These are phyloP conservation scores for Aspergillus brunneoviolaceus DNA, from an alignment of 2,329 filamentous ascomycete species.

Conservation along the genomic window DNA sequence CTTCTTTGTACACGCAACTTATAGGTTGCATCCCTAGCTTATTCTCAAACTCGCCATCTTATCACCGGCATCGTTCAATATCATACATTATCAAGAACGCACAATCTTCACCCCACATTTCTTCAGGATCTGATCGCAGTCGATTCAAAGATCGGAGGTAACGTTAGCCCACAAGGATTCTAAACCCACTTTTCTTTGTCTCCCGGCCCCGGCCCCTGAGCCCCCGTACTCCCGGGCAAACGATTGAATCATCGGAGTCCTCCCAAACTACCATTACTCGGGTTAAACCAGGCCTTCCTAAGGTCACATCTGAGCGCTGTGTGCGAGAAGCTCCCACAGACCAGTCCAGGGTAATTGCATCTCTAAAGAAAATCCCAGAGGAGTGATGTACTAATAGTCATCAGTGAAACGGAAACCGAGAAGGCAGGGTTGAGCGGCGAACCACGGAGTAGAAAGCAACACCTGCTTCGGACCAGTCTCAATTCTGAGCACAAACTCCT, in stretches of 20 bases:
- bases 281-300: background rate
- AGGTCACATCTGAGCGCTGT: background rate
- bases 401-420: background rate
- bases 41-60: background rate
- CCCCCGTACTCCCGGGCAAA: background rate
- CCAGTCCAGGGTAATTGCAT: background rate
- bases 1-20: background rate
- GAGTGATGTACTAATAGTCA: background rate
- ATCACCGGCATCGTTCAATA: background rate
- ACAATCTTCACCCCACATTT: background rate
- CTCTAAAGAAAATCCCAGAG: background rate
- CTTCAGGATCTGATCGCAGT: background rate
- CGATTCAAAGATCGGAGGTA: background rate
- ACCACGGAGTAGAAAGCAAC: background rate
- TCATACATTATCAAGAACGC: background rate
- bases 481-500: background rate
- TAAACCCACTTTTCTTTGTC: background rate
- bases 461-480: background rate
- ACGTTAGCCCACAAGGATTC: background rate
- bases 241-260: constrained; percentile 1
- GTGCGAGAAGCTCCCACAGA: background rate
- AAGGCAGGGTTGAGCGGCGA: background rate
- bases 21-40: constrained; percentile 6
- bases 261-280: constrained; percentile 4
- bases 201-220: constrained; percentile 1